Base-by-base conservation (phyloP, 148 eudicot genomes). In the Hydrangea macrophylla region DNA sequence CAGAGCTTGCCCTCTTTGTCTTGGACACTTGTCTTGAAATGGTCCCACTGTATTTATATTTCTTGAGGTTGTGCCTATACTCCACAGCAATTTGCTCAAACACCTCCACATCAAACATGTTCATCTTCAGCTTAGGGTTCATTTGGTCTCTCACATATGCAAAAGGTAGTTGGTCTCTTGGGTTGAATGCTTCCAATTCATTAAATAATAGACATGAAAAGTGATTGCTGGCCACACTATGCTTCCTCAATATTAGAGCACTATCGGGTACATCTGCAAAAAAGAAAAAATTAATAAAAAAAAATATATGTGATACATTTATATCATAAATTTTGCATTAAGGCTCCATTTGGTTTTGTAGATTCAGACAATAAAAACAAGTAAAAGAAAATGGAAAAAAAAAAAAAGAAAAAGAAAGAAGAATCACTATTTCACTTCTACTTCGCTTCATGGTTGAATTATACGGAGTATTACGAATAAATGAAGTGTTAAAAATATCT, bases 81-180 rank as follows among this genome's bases (percentile, higher is more conserved):
- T 94, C 98, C 11, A 81, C 1, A 1, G 82, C 95, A 26, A 88
- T 84, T 58, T 90, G 92, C 67, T 94, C 98, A 75, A 94, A 85
- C 1, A 86, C 97, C 83, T 94, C 86, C 13, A 79, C 82, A 24
- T 90, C 91, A 70, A 94, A 90, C 98, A 94, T 90, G 82, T 94
- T 88, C 36, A 90, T 54, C 55, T 74, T 88, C 64, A 93, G 26
- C 65, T 72, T 87, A 28, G 89, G 96, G 18, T 74, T 83, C 96
- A 90, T 88, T 15, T 78, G 69, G 84, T 93, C 98, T 65, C 98
- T 87, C 54, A 92, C 96, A 65, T 51, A 90, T 37, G 96, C 94
- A 84, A 90, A 92, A 0, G 92, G 80, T 7, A 92, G 85, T 45
- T 92, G 98, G 66, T 92, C 96, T 68, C 98, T 81, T 36, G 89